These are phyloP conservation scores for Sclerotinia spermophila DNA, from an alignment of 2,329 filamentous ascomycete species.

Conservation along the genomic window DNA sequence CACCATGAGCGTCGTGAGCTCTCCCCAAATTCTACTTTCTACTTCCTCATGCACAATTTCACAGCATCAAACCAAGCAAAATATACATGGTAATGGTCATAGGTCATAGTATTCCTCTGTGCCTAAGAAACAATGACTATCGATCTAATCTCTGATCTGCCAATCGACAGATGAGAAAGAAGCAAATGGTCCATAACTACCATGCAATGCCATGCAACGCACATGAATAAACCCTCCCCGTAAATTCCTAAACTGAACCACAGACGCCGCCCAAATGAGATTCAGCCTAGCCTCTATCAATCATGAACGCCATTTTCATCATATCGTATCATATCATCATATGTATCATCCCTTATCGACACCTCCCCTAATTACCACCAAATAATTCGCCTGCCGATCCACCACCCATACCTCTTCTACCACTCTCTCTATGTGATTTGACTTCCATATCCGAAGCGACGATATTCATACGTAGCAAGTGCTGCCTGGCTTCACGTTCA, in stretches of 20 bases:
- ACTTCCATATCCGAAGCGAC: slow-evolving; percentile 72
- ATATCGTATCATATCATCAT: background rate
- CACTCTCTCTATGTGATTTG: slow-evolving; percentile 20
- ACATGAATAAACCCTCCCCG: background rate
- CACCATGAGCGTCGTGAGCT: too few relatives aligned
- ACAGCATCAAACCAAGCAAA: background rate
- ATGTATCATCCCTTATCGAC: background rate
- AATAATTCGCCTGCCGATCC: slow-evolving; percentile 9
- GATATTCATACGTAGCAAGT: slow-evolving; percentile 74
- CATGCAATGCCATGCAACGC: background rate
- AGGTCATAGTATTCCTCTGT: background rate
- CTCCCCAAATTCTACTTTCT: background rate
- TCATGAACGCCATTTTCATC: slow-evolving; percentile 1
- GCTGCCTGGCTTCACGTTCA: slow-evolving; percentile 69
- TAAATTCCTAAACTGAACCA: background rate
- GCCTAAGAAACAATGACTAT: background rate
- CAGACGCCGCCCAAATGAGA: slow-evolving; percentile 5
- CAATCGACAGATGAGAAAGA: background rate
- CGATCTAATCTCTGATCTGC: background rate
- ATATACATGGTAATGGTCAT: background rate
- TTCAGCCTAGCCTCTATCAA: background rate
- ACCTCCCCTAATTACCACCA: background rate
- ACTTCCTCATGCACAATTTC: background rate
- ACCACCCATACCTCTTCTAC: background rate
- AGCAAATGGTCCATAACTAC: background rate